Evolutionary conservation across 2,329 filamentous ascomycete genomes (phyloP).

Genomic region (Fusarium sterilihyphosum): DNA sequence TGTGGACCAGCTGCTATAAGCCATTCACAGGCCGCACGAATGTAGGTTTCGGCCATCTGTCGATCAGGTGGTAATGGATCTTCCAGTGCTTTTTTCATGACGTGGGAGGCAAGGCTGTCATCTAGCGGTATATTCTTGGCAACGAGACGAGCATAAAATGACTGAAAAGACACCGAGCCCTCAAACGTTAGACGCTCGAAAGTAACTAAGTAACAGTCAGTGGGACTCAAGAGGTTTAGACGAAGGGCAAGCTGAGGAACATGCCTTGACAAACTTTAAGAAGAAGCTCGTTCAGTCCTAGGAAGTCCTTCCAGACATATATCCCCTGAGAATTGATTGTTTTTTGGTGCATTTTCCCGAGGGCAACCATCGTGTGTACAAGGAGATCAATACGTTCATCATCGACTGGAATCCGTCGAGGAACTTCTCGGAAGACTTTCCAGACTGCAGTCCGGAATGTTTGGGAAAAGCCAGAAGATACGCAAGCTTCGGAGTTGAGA

Average conservation of each 20-base stretch:
- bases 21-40: conserved; percentile 45
- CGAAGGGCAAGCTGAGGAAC: neutral
- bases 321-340: neutral
- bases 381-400: neutral
- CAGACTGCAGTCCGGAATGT: neutral
- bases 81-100: conserved; percentile 46
- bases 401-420: neutral
- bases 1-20: conserved; percentile 43
- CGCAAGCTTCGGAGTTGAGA: neutral
- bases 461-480: neutral
- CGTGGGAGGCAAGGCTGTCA: conserved; percentile 45
- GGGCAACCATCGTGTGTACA: neutral
- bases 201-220: neutral
- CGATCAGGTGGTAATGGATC: conserved; percentile 23
- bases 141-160: conserved; percentile 46
- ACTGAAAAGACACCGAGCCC: conserved; percentile 47
- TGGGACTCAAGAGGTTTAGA: neutral
- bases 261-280: neutral
- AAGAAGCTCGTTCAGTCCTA: neutral
- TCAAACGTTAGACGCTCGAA: neutral
- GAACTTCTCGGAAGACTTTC: neutral
- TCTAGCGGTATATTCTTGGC: conserved; percentile 35
- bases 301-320: neutral
- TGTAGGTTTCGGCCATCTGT: conserved; percentile 28
- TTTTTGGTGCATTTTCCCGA: neutral